Base-by-base conservation (phyloP, 2,329 filamentous ascomycete species). In the Immersiporthe knoxdaviesiana region DNA sequence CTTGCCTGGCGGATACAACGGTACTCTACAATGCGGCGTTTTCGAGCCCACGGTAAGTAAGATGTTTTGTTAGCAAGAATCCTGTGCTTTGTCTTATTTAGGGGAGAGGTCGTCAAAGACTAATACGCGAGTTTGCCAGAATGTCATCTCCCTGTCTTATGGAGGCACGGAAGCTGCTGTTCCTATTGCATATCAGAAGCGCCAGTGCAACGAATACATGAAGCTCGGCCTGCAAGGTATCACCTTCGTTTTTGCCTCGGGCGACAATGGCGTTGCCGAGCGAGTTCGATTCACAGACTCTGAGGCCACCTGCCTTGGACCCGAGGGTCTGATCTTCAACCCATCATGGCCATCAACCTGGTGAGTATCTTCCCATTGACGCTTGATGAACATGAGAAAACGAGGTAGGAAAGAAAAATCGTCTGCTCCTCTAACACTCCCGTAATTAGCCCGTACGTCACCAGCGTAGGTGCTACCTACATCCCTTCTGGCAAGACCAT, bases 61-160 rank as follows among this genome's bases (percentile, higher is more conserved):
- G 41, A 16, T 1, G 27, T 10, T 27, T 14, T 14, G 14, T n/a
- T n/a, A 16, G 21, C 37, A 35, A 8, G 35, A n/a, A n/a, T n/a
- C n/a, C n/a, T n/a, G n/a, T n/a, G n/a, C n/a, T n/a, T n/a, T n/a
- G n/a, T n/a, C n/a, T n/a, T n/a, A n/a, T n/a, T n/a, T n/a, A n/a
- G n/a, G n/a, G n/a, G n/a, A n/a, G 12, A 5, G 24, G 24, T 24
- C 50, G 21, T 37, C 56, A 37, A 27, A n/a, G n/a, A 30, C 59
- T 62, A 30, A 62, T 8, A 39, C 2, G 21, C 1, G 24, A 21
- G 12, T n/a, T n/a, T 16, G 24, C 1, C n/a, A 41, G 37, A 86
- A 87, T 72, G 86, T 88, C 14, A 82, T 88, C 71, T 84, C 81
- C 54, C 84, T 89, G 71, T 86, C 83, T 4, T 88, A 88, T 74